Evolutionary conservation across 805 yeast species (phyloP).

Genomic region (Wickerhamomyces kurtzmanii): DNA sequence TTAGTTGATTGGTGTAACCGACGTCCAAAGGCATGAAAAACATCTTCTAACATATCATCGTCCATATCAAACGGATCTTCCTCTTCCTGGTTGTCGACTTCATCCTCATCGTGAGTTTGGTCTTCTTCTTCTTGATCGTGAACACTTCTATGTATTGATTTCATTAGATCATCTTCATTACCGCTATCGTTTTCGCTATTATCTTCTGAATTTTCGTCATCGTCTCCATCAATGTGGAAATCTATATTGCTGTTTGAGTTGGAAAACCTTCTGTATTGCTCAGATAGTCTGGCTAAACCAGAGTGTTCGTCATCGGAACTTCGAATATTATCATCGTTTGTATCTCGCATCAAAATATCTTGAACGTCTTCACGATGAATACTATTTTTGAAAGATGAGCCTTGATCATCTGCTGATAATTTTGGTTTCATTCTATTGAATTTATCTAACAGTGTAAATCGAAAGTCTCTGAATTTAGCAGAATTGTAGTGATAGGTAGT

Average conservation of each 20-base stretch:
- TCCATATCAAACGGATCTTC: conserved; percentile 10
- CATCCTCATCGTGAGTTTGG: conserved; percentile 12
- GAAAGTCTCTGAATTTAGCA: no score
- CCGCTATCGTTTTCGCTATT: conserved; percentile 15
- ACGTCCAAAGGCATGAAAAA: conserved; percentile 16
- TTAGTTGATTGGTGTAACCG: conserved; percentile 9
- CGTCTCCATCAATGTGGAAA: conserved; percentile 11
- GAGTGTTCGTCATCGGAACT: conserved; percentile 18
- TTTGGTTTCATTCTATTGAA: no score
- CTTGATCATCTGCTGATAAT: no score
- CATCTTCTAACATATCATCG: conserved; percentile 14
- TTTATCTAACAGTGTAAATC: no score
- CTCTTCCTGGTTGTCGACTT: conserved; percentile 17
- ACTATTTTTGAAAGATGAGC: no score
- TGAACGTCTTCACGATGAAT: conserved; percentile 7
- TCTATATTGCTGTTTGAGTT: conserved; percentile 10
- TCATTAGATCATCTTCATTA: conserved; percentile 12
- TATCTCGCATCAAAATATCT: no score
- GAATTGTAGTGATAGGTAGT: no score
- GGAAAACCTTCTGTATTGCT: conserved; percentile 25
- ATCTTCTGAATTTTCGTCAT: conserved; percentile 15
- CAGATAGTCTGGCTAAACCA: conserved; percentile 28
- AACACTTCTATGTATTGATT: conserved; percentile 13
- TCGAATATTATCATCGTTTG: no score
- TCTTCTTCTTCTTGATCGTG: conserved; percentile 13